Evolutionary conservation across 2,329 filamentous ascomycete genomes (phyloP).

Genomic region (Botrytis aclada): DNA sequence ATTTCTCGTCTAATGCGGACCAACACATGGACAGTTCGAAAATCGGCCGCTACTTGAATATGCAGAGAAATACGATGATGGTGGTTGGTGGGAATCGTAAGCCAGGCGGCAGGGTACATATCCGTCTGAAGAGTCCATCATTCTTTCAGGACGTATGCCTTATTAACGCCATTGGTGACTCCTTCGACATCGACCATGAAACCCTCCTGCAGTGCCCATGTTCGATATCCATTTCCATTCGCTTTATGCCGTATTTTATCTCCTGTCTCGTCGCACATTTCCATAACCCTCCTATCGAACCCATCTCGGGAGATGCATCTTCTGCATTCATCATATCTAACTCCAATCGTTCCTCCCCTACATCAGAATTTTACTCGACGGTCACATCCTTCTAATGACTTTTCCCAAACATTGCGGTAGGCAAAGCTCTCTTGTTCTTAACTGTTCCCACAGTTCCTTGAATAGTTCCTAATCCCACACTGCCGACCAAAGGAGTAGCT

Average conservation of each 20-base stretch:
- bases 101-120: background rate
- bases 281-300: background rate
- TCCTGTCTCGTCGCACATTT: background rate
- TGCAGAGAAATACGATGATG: background rate
- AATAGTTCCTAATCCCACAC: slow-evolving; percentile 34
- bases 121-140: too few relatives aligned
- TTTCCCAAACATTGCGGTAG: background rate
- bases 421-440: slow-evolving; percentile 16
- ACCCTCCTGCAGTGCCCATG: too few relatives aligned
- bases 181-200: background rate
- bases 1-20: background rate
- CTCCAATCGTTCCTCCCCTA: background rate
- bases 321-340: background rate
- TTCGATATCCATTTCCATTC: background rate
- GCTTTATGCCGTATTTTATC: background rate
- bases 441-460: slow-evolving; percentile 23
- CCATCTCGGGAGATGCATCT: background rate
- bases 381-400: background rate
- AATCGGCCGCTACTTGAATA: background rate
- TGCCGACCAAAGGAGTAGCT: slow-evolving; percentile 28
- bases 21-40: background rate
- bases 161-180: background rate
- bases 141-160: background rate
- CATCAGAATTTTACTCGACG: too few relatives aligned
- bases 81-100: background rate